Conservation (phyloP, 768 basidiomycete genomes). For the Suillus ampliporus region DNA sequence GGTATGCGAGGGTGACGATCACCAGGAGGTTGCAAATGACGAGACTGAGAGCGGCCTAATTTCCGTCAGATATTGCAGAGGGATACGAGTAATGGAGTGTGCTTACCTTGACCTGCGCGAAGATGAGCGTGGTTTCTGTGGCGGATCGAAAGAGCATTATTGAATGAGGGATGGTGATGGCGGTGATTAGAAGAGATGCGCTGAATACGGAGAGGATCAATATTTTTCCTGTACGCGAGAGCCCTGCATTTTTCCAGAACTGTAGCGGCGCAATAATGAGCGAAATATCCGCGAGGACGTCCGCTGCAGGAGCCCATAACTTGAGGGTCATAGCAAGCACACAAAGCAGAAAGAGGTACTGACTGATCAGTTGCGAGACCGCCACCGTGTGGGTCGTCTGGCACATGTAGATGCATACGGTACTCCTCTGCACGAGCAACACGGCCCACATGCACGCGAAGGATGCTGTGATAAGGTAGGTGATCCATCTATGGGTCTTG, state of each 20-base stretch:
- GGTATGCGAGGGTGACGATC: constrained; percentile 1
- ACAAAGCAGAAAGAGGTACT: not conserved
- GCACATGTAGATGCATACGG: not conserved
- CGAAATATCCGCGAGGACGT: not conserved
- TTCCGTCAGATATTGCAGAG: not conserved
- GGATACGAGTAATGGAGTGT: no score
- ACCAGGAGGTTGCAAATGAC: constrained; percentile 12
- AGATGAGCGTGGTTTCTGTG: not conserved
- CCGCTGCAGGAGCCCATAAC: constrained; percentile 3
- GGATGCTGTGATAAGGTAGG: constrained; percentile 1
- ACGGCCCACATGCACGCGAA: constrained; percentile 9
- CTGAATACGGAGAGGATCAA: constrained; percentile 2
- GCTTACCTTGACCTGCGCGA: constrained; percentile 9
- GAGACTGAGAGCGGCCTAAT: constrained; percentile 6
- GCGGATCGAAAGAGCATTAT: not conserved
- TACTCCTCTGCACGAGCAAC: not conserved
- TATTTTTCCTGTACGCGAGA: constrained; percentile 1
- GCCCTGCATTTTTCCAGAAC: constrained; percentile 1
- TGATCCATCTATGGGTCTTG: not conserved
- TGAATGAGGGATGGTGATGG: not conserved
- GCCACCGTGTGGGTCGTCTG: not conserved
- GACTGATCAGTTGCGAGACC: constrained; percentile 3
- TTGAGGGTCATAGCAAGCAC: not conserved
- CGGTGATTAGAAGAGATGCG: constrained; percentile 1
- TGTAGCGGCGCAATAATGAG: not conserved